Evolutionary conservation across 2,329 filamentous ascomycete genomes (phyloP).

Genomic region (Cytospora paraplurivora): DNA sequence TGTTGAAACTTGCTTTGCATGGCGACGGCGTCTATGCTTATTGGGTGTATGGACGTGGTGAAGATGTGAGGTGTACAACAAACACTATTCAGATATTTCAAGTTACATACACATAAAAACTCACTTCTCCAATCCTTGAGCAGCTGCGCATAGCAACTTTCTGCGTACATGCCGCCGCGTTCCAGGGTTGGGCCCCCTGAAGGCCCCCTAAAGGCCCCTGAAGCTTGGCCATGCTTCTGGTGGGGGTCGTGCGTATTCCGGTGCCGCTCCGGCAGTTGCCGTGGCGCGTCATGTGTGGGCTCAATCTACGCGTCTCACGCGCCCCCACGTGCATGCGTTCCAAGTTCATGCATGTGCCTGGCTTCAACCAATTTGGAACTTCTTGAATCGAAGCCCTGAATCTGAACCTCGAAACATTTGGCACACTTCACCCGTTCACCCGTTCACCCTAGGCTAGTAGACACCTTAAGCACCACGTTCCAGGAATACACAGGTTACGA

Average conservation of each 20-base stretch:
- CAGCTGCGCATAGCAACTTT: too few relatives aligned
- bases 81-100: too few relatives aligned
- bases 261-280: background rate
- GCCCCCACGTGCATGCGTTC: too few relatives aligned
- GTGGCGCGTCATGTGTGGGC: background rate
- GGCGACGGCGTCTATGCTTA: conserved; percentile 23
- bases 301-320: background rate
- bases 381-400: too few relatives aligned
- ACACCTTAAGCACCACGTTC: too few relatives aligned
- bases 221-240: background rate
- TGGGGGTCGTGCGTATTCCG: background rate
- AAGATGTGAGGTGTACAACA: background rate
- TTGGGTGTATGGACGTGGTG: background rate
- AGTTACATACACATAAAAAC: conserved; percentile 1
- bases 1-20: conserved; percentile 25
- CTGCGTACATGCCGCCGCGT: too few relatives aligned
- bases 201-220: too few relatives aligned
- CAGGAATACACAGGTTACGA: background rate
- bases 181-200: background rate
- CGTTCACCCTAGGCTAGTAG: too few relatives aligned
- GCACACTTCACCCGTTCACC: too few relatives aligned
- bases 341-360: too few relatives aligned
- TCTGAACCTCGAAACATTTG: too few relatives aligned
- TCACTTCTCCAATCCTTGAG: conserved; percentile 9
- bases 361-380: too few relatives aligned